phyloP scores from a whole-genome alignment of 2,329 filamentous ascomycete genomes.

The Clonostachys solani region DNA sequence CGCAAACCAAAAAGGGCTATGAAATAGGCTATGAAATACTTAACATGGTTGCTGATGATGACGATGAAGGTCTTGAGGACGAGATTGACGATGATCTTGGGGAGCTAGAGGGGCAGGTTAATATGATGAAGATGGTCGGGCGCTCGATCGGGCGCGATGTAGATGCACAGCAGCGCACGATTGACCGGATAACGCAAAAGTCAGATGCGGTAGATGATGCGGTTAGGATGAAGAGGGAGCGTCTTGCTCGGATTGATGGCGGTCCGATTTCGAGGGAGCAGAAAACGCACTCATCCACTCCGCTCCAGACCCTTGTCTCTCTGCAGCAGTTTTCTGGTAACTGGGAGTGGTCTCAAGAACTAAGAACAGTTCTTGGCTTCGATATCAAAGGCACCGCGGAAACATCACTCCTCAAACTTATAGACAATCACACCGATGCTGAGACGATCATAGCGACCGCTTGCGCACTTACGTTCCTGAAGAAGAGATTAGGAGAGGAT shows the following conservation, averaged over 20 bases:
- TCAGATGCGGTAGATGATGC: too few species aligned
- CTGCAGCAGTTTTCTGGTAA: constrained; percentile 39
- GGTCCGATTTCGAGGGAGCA: background rate
- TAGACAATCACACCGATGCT: background rate
- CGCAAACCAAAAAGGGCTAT: too few species aligned
- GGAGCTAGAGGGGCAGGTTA: too few species aligned
- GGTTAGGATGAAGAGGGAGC: too few species aligned
- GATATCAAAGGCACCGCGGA: background rate
- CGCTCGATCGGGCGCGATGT: too few species aligned
- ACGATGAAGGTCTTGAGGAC: too few species aligned
- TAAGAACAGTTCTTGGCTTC: constrained; percentile 19
- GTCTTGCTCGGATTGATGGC: background rate
- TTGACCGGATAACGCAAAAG: too few species aligned
- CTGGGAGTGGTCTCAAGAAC: constrained; percentile 18
- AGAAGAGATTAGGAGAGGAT: constrained; percentile 33
- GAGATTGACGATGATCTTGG: too few species aligned
- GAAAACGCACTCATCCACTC: background rate
- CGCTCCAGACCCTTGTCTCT: constrained; percentile 33
- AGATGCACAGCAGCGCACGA: too few species aligned
- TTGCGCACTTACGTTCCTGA: constrained; percentile 29
- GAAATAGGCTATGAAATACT: too few species aligned
- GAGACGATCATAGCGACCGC: constrained; percentile 16
- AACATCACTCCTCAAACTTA: constrained; percentile 1
- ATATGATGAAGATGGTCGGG: too few species aligned
- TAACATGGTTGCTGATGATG: too few species aligned